Evolutionary conservation across 345 rosid species (phyloP).

Genomic region (Carallia pectinifolia): DNA sequence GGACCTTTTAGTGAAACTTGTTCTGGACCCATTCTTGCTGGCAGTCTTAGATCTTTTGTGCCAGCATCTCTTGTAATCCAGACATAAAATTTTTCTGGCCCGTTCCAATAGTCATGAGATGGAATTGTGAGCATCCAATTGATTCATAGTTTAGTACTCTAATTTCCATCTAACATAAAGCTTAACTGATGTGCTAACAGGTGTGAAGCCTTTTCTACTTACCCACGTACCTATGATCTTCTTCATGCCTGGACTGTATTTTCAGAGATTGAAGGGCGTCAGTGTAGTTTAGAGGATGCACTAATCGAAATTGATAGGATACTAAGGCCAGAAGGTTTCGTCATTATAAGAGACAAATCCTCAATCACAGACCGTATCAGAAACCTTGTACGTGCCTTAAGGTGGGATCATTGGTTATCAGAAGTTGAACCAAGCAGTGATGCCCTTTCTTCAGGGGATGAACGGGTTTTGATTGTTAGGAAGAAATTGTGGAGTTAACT

Average conservation of each 20-base stretch:
- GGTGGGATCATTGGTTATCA: conserved; percentile 83
- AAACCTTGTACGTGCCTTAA: conserved; percentile 55
- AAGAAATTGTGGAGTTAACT: conserved; percentile 62
- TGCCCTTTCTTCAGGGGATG: conserved; percentile 58
- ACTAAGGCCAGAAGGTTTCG: conserved; percentile 79
- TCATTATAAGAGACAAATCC: conserved; percentile 78
- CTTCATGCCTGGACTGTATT: conserved; percentile 84
- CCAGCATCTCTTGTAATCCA: not conserved
- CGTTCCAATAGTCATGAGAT: not conserved
- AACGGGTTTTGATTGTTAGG: conserved; percentile 72
- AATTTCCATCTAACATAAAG: not conserved
- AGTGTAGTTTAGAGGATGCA: conserved; percentile 75
- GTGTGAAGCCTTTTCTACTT: conserved; percentile 95
- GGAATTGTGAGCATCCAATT: not conserved
- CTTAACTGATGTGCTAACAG: conserved; percentile 32
- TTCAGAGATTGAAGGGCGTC: conserved; percentile 55
- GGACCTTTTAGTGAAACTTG: not conserved
- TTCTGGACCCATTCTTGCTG: not conserved
- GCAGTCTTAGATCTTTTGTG: not conserved
- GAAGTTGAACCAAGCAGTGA: conserved; percentile 75
- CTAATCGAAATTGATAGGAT: conserved; percentile 90
- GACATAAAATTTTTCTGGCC: not conserved
- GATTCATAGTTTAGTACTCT: not conserved
- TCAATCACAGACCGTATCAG: conserved; percentile 51
- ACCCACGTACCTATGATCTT: conserved; percentile 92